phyloP scores from a whole-genome alignment of 2,329 filamentous ascomycete genomes.

The Claviceps sp. region DNA sequence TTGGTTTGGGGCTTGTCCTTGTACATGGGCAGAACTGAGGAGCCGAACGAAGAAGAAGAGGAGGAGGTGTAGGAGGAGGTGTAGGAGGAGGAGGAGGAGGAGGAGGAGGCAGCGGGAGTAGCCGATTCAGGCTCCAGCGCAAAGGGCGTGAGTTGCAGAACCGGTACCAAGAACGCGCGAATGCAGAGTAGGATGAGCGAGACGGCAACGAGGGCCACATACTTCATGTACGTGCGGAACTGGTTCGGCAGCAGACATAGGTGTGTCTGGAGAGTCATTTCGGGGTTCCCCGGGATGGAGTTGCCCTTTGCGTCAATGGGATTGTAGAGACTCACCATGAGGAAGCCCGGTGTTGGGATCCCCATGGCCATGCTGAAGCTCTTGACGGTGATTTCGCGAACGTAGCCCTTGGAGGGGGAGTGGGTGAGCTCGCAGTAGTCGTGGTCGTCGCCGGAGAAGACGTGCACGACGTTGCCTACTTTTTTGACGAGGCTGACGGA shows the following conservation, averaged over 20 bases:
- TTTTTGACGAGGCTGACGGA: slow-evolving; percentile 63
- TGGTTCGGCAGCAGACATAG: slow-evolving; percentile 86
- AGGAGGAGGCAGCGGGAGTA: not conserved
- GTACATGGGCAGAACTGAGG: slow-evolving; percentile 27
- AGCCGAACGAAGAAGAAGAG: slow-evolving; percentile 4
- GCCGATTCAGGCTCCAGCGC: slow-evolving; percentile 30
- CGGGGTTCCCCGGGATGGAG: slow-evolving; percentile 28
- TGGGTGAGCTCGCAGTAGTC: slow-evolving; percentile 92
- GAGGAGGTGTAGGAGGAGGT: not conserved
- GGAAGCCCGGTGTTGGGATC: slow-evolving; percentile 72
- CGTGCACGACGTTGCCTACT: slow-evolving; percentile 68
- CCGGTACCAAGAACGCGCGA: slow-evolving; percentile 43
- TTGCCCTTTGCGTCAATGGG: slow-evolving; percentile 54
- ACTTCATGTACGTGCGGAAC: slow-evolving; percentile 68
- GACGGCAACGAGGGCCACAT: slow-evolving; percentile 49
- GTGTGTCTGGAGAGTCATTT: slow-evolving; percentile 67
- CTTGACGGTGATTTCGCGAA: slow-evolving; percentile 86
- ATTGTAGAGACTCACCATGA: slow-evolving; percentile 85
- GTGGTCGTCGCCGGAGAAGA: slow-evolving; percentile 94
- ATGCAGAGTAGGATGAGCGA: slow-evolving; percentile 35
- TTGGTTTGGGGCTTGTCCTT: slow-evolving; percentile 42
- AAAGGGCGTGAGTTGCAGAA: slow-evolving; percentile 39
- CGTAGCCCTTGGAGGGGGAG: slow-evolving; percentile 48
- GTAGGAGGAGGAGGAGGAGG: not conserved
- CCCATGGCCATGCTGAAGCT: slow-evolving; percentile 95